Evolutionary conservation across 108 stramenopile genomes (phyloP).

Genomic region (Poteriospumella lacustris): DNA sequence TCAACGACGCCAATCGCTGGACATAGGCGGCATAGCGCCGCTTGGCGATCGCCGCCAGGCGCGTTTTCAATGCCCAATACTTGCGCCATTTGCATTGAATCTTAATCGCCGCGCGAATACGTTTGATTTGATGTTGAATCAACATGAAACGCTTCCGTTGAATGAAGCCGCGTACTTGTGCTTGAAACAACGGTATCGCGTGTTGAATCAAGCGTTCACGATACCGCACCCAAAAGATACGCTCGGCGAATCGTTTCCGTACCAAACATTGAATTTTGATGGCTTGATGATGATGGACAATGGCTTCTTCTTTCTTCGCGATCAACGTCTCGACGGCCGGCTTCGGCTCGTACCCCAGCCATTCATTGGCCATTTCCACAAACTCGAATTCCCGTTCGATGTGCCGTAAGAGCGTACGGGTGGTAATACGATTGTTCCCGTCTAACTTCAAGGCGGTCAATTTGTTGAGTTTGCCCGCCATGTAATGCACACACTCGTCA

Average conservation of each 20-base stretch:
- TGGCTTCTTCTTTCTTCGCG: background rate
- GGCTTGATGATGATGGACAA: background rate
- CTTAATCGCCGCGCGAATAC: background rate
- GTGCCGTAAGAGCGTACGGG: background rate
- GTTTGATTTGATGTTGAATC: constrained; percentile 2
- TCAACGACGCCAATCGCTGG: background rate
- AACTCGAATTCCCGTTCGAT: constrained; percentile 17
- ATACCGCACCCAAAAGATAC: constrained; percentile 12
- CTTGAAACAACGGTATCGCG: constrained; percentile 22
- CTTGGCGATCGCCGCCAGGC: background rate
- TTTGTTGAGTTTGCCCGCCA: background rate
- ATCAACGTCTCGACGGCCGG: background rate
- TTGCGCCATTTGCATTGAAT: background rate
- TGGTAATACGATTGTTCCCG: constrained; percentile 16
- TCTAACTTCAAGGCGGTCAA: constrained; percentile 20
- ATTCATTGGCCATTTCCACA: constrained; percentile 16
- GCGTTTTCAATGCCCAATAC: background rate
- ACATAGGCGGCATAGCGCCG: background rate
- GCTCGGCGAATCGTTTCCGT: background rate
- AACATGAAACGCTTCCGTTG: background rate
- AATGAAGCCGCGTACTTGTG: background rate
- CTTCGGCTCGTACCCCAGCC: constrained; percentile 6
- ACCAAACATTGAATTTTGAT: constrained; percentile 29
- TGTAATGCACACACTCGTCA: background rate
- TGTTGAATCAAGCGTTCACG: background rate